Conservation (phyloP, 345 rosid genomes). For the Brassica carinata region DNA sequence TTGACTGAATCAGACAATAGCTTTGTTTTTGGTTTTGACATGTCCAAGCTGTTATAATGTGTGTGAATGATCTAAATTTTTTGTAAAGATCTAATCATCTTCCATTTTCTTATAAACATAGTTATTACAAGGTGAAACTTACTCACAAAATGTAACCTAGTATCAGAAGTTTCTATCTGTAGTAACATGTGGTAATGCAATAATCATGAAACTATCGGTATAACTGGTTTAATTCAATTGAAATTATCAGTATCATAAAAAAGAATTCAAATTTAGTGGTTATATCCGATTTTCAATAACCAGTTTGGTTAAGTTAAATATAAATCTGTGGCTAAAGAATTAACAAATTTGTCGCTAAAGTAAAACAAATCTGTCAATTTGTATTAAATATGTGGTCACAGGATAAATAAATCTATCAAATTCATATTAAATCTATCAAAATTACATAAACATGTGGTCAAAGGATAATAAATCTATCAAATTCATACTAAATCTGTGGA, state of each 20-base stretch:
- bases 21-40: constrained; percentile 14
- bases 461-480: not conserved
- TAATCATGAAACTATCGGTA: constrained; percentile 11
- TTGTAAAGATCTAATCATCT: not conserved
- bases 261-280: too few relatives aligned
- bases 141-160: not conserved
- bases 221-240: too few relatives aligned
- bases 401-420: not conserved
- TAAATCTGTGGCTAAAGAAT: too few relatives aligned
- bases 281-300: too few relatives aligned
- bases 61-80: not conserved
- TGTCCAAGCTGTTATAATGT: not conserved
- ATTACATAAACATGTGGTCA: not conserved
- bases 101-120: not conserved
- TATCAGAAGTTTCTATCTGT: constrained; percentile 17
- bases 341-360: too few relatives aligned
- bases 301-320: too few relatives aligned
- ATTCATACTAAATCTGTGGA: not conserved
- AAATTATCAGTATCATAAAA: too few relatives aligned
- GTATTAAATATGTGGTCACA: not conserved
- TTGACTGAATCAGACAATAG: not conserved
- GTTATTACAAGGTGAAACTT: constrained; percentile 2
- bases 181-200: constrained; percentile 16
- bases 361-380: too few relatives aligned
- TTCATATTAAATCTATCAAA: too few relatives aligned